Evolutionary conservation across 1,284 basidiomycete species (phyloP).

Genomic region (Rhodotorula sp.): DNA sequence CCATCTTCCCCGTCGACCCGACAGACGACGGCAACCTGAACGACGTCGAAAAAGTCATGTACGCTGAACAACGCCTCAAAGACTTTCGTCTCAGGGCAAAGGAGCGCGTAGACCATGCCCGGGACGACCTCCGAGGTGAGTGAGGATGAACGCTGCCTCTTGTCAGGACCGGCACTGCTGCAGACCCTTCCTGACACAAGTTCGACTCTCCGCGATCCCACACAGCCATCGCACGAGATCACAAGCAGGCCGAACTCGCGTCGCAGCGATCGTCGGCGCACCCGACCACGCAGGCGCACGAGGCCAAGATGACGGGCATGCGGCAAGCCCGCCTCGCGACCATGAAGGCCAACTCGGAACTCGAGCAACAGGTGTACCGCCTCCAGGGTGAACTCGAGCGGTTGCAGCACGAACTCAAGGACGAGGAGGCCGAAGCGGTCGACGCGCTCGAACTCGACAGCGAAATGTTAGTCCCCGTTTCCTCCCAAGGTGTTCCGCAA

Average conservation of each 20-base stretch:
- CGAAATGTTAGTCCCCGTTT: slow-evolving; percentile 29
- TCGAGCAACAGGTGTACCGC: slow-evolving; percentile 30
- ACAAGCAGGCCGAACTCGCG: slow-evolving; percentile 21
- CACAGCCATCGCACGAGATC: slow-evolving; percentile 32
- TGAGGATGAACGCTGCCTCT: neutral
- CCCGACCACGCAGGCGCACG: slow-evolving; percentile 25
- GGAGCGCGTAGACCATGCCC: slow-evolving; percentile 28
- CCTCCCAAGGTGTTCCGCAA: neutral
- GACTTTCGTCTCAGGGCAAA: slow-evolving; percentile 16
- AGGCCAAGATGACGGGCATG: slow-evolving; percentile 21
- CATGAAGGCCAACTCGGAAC: slow-evolving; percentile 35
- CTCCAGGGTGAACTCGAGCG: slow-evolving; percentile 31
- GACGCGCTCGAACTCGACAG: slow-evolving; percentile 26
- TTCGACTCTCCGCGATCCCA: rapidly evolving
- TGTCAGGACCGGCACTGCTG: neutral
- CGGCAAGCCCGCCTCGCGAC: slow-evolving; percentile 17
- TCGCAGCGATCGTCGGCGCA: slow-evolving; percentile 21
- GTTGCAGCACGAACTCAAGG: slow-evolving; percentile 34
- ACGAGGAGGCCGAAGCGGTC: slow-evolving; percentile 34
- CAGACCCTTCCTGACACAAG: too few relatives aligned
- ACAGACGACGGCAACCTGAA: slow-evolving; percentile 9
- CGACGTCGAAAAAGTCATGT: slow-evolving; percentile 32
- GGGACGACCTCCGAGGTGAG: slow-evolving; percentile 36
- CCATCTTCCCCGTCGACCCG: slow-evolving; percentile 28
- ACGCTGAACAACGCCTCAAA: slow-evolving; percentile 19